Conservation (phyloP, 2,329 filamentous ascomycete species). For the Epicoccum nigrum region DNA sequence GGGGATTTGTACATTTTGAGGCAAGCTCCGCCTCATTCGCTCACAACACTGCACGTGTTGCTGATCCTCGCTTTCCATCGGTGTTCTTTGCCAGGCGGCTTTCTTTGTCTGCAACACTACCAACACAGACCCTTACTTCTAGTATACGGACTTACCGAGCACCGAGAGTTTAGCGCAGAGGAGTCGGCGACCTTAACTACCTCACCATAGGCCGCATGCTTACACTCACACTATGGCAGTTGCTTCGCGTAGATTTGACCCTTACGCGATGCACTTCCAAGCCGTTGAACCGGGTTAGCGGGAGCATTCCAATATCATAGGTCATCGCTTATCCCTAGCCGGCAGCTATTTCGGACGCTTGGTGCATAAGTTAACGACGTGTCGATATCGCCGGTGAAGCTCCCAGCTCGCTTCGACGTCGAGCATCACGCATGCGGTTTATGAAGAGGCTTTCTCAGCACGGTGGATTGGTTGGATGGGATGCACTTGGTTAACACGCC, state of each 20-base stretch:
- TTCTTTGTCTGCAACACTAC: constrained; percentile 9
- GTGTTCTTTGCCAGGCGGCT: neutral
- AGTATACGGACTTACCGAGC: neutral
- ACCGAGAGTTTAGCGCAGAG: constrained; percentile 9
- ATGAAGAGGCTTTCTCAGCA: neutral
- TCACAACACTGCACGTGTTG: neutral
- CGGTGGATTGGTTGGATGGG: neutral
- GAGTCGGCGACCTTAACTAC: constrained; percentile 9
- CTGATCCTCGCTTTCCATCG: constrained; percentile 2
- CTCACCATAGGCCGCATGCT: neutral
- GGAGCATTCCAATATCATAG: neutral
- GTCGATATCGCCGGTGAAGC: neutral
- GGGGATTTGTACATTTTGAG: constrained; percentile 1
- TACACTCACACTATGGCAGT: neutral
- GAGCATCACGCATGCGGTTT: constrained; percentile 11
- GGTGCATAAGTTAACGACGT: neutral
- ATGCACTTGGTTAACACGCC: constrained; percentile 9
- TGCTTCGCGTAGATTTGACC: neutral
- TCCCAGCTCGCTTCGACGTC: constrained; percentile 7
- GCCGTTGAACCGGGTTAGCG: neutral
- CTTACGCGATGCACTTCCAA: neutral
- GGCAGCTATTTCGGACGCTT: neutral
- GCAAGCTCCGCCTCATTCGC: neutral
- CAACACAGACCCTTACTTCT: neutral
- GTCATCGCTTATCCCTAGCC: neutral